A percentile compares a stretch with the other conserved stretches of the same genome.
Evolutionary conservation across 306 rosid genomes (phyloP).

Genomic region (Vachellia collinsii): DNA sequence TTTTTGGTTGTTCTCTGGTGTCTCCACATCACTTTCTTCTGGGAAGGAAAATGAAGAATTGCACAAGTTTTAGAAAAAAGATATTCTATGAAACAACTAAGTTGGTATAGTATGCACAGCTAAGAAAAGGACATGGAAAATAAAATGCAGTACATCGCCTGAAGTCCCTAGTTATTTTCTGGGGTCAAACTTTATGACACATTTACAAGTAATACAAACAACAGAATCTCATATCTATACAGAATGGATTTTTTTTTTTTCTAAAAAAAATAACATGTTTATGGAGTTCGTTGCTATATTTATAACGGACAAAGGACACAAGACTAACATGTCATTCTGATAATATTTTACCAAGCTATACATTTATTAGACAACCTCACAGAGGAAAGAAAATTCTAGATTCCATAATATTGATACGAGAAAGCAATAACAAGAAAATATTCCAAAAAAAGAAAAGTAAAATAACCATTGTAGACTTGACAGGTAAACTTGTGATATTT

Average conservation of each 20-base stretch:
- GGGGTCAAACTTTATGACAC: neutral
- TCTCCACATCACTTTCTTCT: slow-evolving; percentile 46
- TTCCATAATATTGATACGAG: neutral
- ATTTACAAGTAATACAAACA: neutral
- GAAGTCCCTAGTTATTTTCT: neutral
- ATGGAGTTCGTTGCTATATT: slow-evolving; percentile 1
- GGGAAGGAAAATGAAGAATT: slow-evolving; percentile 34
- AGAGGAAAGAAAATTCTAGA: slow-evolving; percentile 5
- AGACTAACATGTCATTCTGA: neutral
- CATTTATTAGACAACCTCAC: slow-evolving; percentile 5
- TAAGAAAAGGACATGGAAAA: slow-evolving; percentile 13
- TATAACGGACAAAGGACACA: neutral
- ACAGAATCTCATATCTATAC: slow-evolving; percentile 5
- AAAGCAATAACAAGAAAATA: neutral
- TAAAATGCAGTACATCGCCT: neutral
- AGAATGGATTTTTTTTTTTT: neutral
- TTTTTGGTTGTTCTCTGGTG: slow-evolving; percentile 42
- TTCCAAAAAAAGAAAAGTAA: neutral
- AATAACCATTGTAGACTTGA: neutral
- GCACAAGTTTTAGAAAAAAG: slow-evolving; percentile 8
- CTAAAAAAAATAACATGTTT: neutral
- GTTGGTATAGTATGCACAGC: neutral
- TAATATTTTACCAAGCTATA: neutral
- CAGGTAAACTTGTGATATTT: neutral
- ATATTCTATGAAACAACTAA: slow-evolving; percentile 15